These are phyloP conservation scores for Magnusiomyces ingens DNA, from an alignment of 1,139 yeast species.

Conservation along the genomic window DNA sequence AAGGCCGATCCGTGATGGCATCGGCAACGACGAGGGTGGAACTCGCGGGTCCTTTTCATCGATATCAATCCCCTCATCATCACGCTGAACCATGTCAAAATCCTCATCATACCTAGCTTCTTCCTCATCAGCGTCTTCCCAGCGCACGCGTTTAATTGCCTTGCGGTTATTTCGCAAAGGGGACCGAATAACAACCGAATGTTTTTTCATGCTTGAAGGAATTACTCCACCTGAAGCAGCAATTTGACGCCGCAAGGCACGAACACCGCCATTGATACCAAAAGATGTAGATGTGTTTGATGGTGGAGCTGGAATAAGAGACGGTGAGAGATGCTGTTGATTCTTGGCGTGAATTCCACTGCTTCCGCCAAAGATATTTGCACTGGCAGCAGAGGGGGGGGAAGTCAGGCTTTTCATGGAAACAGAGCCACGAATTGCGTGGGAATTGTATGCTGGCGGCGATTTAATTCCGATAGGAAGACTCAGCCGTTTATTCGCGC, in stretches of 20 bases:
- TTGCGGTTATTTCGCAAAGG: conserved; percentile 19
- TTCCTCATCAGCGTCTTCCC: conserved; percentile 23
- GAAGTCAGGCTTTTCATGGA: too few species aligned
- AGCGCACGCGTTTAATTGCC: conserved; percentile 25
- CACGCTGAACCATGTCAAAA: background rate
- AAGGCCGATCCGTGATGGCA: background rate
- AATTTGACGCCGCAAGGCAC: background rate
- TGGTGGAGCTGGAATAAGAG: background rate
- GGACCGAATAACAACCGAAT: conserved; percentile 17
- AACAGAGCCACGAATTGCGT: too few species aligned
- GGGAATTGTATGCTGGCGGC: too few species aligned
- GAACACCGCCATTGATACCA: background rate
- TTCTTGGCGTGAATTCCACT: too few species aligned
- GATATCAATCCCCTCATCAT: background rate
- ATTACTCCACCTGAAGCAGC: background rate
- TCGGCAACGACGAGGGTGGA: background rate
- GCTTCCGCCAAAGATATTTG: too few species aligned
- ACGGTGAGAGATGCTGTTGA: background rate
- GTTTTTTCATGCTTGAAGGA: conserved; percentile 1
- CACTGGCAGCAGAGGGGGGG: too few species aligned
- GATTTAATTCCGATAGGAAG: too few species aligned
- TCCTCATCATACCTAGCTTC: background rate
- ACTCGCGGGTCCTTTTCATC: background rate
- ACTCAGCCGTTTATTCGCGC: too few species aligned
- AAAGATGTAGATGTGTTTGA: background rate